A percentile compares a stretch with the other conserved stretches of the same genome.
These are phyloP conservation scores for Spirogloea muscicola DNA, from an alignment of 139 green algal genomes.

Conservation along the genomic window DNA sequence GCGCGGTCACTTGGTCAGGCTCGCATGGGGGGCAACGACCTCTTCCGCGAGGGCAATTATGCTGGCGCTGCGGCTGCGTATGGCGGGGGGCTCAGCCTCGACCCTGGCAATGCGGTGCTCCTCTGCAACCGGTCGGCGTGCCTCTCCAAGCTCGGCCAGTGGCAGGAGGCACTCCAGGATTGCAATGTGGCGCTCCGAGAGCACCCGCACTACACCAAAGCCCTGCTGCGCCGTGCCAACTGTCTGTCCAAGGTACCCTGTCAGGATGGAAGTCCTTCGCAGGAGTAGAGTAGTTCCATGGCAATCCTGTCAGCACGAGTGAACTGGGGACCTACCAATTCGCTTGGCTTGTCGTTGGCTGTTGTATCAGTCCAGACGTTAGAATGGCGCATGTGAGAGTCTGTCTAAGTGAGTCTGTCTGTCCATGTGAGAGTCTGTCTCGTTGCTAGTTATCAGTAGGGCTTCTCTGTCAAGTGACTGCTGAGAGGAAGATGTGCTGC, in stretches of 20 bases:
- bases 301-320: no score
- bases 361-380: no score
- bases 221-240: not conserved
- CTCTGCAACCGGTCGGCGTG: constrained; percentile 37
- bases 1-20: constrained; percentile 56
- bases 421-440: no score
- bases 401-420: no score
- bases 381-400: no score
- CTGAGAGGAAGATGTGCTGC: not conserved
- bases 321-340: no score
- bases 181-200: constrained; percentile 8
- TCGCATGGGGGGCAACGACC: constrained; percentile 73
- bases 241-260: constrained; percentile 8
- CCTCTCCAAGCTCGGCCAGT: constrained; percentile 18
- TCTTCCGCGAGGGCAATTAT: constrained; percentile 66
- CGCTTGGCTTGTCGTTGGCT: no score
- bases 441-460: not conserved
- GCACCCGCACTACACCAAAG: constrained; percentile 14
- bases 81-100: constrained; percentile 56
- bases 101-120: constrained; percentile 42
- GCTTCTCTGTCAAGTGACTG: not conserved
- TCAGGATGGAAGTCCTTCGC: no score
- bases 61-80: constrained; percentile 50
- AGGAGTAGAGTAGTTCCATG: no score
- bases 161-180: constrained; percentile 25